A percentile compares a stretch with the other conserved stretches of the same genome.
Evolutionary conservation across 345 rosid species (phyloP).

Genomic region (Gossypium mustelinum): DNA sequence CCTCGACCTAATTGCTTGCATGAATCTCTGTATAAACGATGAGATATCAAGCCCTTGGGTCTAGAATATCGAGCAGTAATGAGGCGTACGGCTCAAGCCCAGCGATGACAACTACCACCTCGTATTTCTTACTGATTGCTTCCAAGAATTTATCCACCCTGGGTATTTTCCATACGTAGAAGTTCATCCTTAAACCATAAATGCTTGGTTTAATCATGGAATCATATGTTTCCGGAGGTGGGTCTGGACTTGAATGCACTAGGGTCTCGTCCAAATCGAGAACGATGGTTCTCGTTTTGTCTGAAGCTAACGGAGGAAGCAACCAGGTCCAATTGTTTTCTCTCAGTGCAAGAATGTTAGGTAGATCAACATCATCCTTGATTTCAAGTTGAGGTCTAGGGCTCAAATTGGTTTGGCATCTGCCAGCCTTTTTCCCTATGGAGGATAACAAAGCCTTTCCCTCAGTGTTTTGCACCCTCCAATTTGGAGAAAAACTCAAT

Average conservation of each 20-base stretch:
- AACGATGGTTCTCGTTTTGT: constrained; percentile 50
- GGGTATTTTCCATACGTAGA: constrained; percentile 76
- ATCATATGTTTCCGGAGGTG: constrained; percentile 52
- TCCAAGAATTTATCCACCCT: constrained; percentile 71
- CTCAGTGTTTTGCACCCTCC: neutral
- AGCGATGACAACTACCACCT: constrained; percentile 80
- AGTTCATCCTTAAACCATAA: constrained; percentile 47
- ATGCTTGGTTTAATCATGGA: constrained; percentile 60
- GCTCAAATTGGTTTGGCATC: neutral
- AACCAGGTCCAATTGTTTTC: neutral
- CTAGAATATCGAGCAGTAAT: constrained; percentile 57
- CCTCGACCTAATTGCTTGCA: constrained; percentile 55
- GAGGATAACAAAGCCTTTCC: neutral
- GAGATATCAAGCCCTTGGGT: constrained; percentile 50
- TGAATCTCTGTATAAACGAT: constrained; percentile 64
- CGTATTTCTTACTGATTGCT: constrained; percentile 44
- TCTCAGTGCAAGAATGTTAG: neutral
- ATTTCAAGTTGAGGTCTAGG: neutral
- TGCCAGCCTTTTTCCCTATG: neutral
- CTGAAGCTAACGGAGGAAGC: constrained; percentile 4
- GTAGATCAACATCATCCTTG: neutral
- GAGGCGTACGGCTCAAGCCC: constrained; percentile 74
- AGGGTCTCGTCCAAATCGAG: constrained; percentile 89
- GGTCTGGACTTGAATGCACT: constrained; percentile 63
- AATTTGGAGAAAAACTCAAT: constrained; percentile 1